Conservation (phyloP, 371 early-diverging fungal species). For the Rhizomucor miehei region DNA sequence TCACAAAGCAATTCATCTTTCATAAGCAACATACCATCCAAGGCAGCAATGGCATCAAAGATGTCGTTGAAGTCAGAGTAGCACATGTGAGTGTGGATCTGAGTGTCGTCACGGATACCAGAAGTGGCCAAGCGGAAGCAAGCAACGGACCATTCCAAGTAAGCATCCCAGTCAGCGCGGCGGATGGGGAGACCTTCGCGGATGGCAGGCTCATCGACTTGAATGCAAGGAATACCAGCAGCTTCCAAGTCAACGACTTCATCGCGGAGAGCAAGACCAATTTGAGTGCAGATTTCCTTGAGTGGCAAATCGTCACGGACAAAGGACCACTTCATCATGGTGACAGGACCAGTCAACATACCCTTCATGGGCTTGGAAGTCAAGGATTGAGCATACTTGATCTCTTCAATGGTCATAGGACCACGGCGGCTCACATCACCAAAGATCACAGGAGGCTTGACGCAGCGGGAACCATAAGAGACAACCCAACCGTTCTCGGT, state of each 20-base stretch:
- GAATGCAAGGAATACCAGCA: slow-evolving; percentile 91
- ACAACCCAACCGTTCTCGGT: slow-evolving; percentile 97
- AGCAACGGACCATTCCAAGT: slow-evolving; percentile 94
- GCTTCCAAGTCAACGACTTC: slow-evolving; percentile 92
- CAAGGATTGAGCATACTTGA: slow-evolving; percentile 83
- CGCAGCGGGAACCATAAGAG: slow-evolving; percentile 95
- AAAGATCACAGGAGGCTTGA: slow-evolving; percentile 88
- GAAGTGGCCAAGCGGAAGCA: slow-evolving; percentile 90
- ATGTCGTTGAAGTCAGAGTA: slow-evolving; percentile 99
- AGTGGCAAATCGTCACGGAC: slow-evolving; percentile 95
- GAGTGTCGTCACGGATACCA: slow-evolving; percentile 85
- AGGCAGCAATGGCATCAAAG: slow-evolving; percentile 83
- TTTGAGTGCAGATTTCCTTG: slow-evolving; percentile 79
- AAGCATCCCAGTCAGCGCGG: slow-evolving; percentile 80
- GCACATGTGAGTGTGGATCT: slow-evolving; percentile 97
- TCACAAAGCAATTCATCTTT: no score
- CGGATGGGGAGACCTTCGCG: slow-evolving; percentile 97
- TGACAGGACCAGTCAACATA: slow-evolving; percentile 93
- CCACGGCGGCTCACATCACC: slow-evolving; percentile 90
- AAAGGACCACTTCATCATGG: slow-evolving; percentile 96
- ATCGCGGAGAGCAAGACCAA: slow-evolving; percentile 94
- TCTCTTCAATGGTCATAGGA: slow-evolving; percentile 89
- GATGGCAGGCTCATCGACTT: slow-evolving; percentile 98
- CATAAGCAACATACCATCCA: slow-evolving; percentile 54
- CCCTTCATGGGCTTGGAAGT: slow-evolving; percentile 94